Evolutionary conservation across 2,329 filamentous ascomycete genomes (phyloP), one percentile per base, ranked within the genome.

Genomic region (Gnomoniopsis smithogilvyi): DNA sequence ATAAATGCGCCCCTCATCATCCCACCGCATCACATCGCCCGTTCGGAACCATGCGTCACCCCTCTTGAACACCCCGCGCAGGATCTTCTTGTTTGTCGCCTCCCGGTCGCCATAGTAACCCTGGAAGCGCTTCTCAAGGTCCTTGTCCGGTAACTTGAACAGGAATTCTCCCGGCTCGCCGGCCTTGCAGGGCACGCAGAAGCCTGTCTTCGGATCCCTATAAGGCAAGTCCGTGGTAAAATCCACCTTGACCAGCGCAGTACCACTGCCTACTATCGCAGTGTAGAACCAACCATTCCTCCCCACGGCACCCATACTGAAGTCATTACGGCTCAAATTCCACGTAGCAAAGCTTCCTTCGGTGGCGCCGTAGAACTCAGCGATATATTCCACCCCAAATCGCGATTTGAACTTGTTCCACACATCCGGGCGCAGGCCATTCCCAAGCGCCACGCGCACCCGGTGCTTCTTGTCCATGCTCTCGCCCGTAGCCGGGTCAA

Each of bases 31-130:
- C 19, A 95, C 80, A 67, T 96, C 92, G n/a, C 92, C 92, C 0
- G 90, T 89, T 24, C 91, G 85, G 78, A 92, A 96, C 79, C 86
- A 96, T 0, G 85, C 87, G 67, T 96, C 92, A 15, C 89, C 91
- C 67, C 88, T 88, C 60, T 74, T 76, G 63, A 95, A 84, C 2
- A 95, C 90, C 65, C 89, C 78, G 4, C 88, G 83, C 62, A 95
- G 72, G 50, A 96, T 82, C 74, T 96, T 96, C 64, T 83, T 80
- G 43, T 85, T 76, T 0, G 88, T 91, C 0, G 92, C 91, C 34
- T 81, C 80, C 15, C 80, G 72, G 70, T 96, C 92, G 60, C 86
- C 85, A 72, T 88, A 91, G 73, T 96, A 96, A 2, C 92, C 92
- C 69, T 92, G 89, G 75, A 92, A 96, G 14, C 82, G 83, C 34